Evolutionary conservation across 2,329 filamentous ascomycete genomes (phyloP).

Genomic region (Ophiostoma triangulosporum): DNA sequence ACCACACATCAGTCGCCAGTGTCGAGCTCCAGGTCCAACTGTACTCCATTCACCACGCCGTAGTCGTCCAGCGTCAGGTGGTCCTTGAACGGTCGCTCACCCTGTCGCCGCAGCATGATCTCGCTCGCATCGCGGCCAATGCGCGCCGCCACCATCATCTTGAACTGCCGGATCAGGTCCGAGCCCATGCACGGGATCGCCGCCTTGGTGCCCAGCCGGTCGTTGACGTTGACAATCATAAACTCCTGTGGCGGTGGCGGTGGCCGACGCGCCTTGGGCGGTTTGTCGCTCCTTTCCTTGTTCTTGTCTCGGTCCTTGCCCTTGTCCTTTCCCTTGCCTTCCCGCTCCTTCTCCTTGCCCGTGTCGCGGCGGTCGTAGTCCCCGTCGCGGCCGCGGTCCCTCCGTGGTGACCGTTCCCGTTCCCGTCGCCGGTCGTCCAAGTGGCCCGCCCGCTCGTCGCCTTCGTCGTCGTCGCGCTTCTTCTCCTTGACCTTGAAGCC

Average conservation of each 20-base stretch:
- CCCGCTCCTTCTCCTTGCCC: background rate
- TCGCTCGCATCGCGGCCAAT: constrained; percentile 84
- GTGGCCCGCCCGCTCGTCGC: constrained; percentile 20
- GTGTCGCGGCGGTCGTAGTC: constrained; percentile 13
- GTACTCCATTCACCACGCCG: constrained; percentile 82
- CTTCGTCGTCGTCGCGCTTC: constrained; percentile 31
- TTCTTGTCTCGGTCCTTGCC: constrained; percentile 11
- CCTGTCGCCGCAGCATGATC: constrained; percentile 83
- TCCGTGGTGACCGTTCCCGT: constrained; percentile 27
- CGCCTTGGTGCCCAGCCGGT: constrained; percentile 90
- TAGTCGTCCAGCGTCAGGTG: constrained; percentile 80
- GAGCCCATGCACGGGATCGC: constrained; percentile 79
- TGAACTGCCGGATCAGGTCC: constrained; percentile 76
- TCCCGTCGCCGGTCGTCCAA: constrained; percentile 33
- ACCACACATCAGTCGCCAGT: constrained; percentile 40
- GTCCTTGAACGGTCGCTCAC: constrained; percentile 89
- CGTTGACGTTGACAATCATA: constrained; percentile 93
- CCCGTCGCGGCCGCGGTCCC: constrained; percentile 13
- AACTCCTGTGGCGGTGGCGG: constrained; percentile 8
- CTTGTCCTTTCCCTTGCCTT: background rate
- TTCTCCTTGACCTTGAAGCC: constrained; percentile 49
- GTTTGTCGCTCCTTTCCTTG: constrained; percentile 10
- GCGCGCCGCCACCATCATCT: constrained; percentile 77
- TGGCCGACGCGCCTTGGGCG: background rate
- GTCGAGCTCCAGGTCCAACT: constrained; percentile 48